Evolutionary conservation across 192 early-diverging fungal species (phyloP).

Genomic region (Coemansia sp.): DNA sequence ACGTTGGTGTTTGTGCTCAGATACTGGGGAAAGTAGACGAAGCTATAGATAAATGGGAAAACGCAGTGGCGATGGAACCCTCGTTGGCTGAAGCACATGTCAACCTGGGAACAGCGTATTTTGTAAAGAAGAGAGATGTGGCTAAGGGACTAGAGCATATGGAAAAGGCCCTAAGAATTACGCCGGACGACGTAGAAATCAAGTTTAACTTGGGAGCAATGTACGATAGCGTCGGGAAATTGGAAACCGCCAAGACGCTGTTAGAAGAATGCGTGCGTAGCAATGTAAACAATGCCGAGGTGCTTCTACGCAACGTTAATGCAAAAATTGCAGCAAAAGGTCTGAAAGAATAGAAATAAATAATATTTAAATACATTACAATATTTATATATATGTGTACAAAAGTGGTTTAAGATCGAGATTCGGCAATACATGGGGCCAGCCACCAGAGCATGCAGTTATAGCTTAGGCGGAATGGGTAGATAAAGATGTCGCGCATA

Average conservation of each 20-base stretch:
- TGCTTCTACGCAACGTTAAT: conserved; percentile 59
- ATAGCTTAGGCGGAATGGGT: conserved; percentile 36
- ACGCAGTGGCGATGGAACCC: conserved; percentile 58
- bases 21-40: conserved; percentile 57
- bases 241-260: conserved; percentile 60
- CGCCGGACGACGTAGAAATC: conserved; percentile 68
- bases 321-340: conserved; percentile 34
- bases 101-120: conserved; percentile 66
- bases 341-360: background rate
- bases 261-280: conserved; percentile 55
- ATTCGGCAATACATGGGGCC: conserved; percentile 24
- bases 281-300: conserved; percentile 59
- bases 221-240: conserved; percentile 58
- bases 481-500: conserved; percentile 25
- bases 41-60: conserved; percentile 61
- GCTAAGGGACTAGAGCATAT: conserved; percentile 57
- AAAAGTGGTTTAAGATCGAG: conserved; percentile 1
- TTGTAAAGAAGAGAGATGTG: conserved; percentile 53
- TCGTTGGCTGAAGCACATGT: conserved; percentile 65
- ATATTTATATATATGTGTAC: background rate
- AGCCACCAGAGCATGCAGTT: conserved; percentile 50
- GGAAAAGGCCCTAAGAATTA: conserved; percentile 59
- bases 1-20: conserved; percentile 32
- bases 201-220: conserved; percentile 65
- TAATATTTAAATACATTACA: background rate